Evolutionary conservation across 2,329 filamentous ascomycete species (phyloP), one percentile per base, ranked within the genome.

Genomic region (Nemania abortiva): DNA sequence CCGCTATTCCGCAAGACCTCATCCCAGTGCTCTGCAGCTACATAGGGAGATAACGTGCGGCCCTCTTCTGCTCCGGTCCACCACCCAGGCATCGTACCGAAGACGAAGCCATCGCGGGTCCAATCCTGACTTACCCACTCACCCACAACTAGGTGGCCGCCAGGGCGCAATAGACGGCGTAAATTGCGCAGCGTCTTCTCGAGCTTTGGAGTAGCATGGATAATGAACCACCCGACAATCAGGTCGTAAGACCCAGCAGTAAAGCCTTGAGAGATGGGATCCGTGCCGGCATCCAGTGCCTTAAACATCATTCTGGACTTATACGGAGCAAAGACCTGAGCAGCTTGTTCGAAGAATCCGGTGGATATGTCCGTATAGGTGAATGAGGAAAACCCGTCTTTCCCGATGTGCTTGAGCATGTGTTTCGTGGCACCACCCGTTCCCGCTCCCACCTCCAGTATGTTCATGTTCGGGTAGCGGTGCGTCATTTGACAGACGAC

Each of bases 1-100:
- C 77, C 77, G 20, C 72, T 71, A 1, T 70, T 62, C 3, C 61
- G 65, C 9, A 78, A 58, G 6, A 77, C 22, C 3, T 62, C 39
- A 7, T 77, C 59, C 78, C 77, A 81, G 7, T 63, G 37, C 1
- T 29, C 61, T 10, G 45, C 24, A 0, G 55, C 22, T 5, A 73
- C 60, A 27, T 61, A 68, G 1, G 70, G 57, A 4, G 57, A 59
- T 24, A 63, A 29, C 42, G 24, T 27, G 10, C 65, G 53, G 3
- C 65, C 61, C 5, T 68, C 61, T 6, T 66, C 57, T 4, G 15
- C 42, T 13, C 67, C 66, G 3, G 49, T 24, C 34, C 59, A 70
- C 68, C 68, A 70, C 24, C 47, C 65, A 5, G 65, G 62, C 1
- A 63, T 29, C 1, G 31, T n/a, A 4, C 70, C 63, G 13, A 61